Percentiles rank a stretch among this genome's conserved stretches.
phyloP scores from a whole-genome alignment of 176 grass and related monocot species.

The Tillandsia leiboldiana region DNA sequence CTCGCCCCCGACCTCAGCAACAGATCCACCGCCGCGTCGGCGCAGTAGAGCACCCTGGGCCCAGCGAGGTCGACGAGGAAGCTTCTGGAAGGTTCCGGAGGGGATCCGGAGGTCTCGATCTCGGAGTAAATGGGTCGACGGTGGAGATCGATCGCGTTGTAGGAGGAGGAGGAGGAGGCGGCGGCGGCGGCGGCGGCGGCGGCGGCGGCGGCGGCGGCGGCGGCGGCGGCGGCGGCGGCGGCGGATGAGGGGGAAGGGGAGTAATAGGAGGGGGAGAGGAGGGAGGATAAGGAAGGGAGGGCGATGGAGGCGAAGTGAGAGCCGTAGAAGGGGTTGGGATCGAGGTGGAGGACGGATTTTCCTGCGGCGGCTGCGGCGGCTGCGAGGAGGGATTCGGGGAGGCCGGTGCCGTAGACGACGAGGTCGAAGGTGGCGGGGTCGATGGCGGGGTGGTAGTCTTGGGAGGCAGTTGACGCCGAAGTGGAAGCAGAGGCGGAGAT shows the following conservation, averaged over 20 bases:
- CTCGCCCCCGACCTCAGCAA: conserved; percentile 55
- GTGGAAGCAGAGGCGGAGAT: conserved; percentile 5
- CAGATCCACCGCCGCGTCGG: conserved; percentile 69
- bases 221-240: neutral
- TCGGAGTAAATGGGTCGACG: conserved; percentile 38
- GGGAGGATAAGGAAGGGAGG: conserved; percentile 32
- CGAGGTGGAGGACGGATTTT: conserved; percentile 87
- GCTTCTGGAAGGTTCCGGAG: conserved; percentile 44
- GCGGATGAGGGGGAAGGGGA: neutral
- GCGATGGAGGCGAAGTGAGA: conserved; percentile 78
- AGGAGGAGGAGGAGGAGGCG: neutral
- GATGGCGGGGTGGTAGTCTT: conserved; percentile 61
- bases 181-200: neutral
- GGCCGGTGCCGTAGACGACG: conserved; percentile 66
- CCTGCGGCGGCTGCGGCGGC: conserved; percentile 53
- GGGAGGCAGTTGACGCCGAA: neutral
- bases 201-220: conserved; percentile 12
- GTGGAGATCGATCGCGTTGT: conserved; percentile 32
- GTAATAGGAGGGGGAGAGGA: conserved; percentile 13
- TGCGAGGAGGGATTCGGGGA: conserved; percentile 64
- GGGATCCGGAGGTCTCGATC: conserved; percentile 35
- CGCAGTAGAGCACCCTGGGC: conserved; percentile 76
- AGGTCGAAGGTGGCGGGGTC: conserved; percentile 74
- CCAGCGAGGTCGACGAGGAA: conserved; percentile 60
- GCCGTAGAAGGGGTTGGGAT: conserved; percentile 71